Conservation (phyloP, 2,329 filamentous ascomycete genomes). For the Penicillium sp. region DNA sequence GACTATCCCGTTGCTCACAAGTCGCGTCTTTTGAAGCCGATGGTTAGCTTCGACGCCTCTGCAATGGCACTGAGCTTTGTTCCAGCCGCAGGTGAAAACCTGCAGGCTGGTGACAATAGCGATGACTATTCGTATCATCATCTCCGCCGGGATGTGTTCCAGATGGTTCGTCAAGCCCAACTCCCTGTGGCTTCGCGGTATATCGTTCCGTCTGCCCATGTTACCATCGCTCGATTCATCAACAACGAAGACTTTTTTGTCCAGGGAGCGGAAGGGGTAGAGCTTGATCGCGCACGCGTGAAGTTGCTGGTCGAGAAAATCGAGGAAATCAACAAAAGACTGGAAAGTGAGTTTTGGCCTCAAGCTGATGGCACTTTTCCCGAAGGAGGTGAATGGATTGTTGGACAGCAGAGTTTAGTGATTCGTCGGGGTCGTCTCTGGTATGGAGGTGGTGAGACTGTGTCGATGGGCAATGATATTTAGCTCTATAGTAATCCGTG, state of each 20-base stretch:
- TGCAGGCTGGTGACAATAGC: conserved; percentile 49
- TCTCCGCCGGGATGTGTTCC: conserved; percentile 74
- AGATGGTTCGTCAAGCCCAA: conserved; percentile 59
- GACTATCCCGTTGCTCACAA: conserved; percentile 66
- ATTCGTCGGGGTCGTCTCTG: conserved; percentile 73
- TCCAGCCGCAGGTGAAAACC: conserved; percentile 67
- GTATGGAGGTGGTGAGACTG: conserved; percentile 81
- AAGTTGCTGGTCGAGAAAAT: conserved; percentile 66
- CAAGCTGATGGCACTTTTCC: conserved; percentile 42
- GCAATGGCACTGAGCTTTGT: conserved; percentile 84
- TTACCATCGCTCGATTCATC: conserved; percentile 81
- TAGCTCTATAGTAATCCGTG: neutral
- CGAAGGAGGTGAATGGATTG: conserved; percentile 70
- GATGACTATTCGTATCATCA: conserved; percentile 78
- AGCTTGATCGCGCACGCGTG: conserved; percentile 55
- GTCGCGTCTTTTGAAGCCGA: conserved; percentile 74
- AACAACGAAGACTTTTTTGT: conserved; percentile 57
- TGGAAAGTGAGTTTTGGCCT: conserved; percentile 71
- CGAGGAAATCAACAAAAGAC: conserved; percentile 72
- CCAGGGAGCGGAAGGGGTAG: conserved; percentile 35
- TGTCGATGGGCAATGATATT: conserved; percentile 34
- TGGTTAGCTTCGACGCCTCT: conserved; percentile 78
- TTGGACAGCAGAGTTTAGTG: conserved; percentile 77
- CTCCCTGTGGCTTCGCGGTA: conserved; percentile 74
- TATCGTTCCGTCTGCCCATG: conserved; percentile 83